Conservation (phyloP, 2,329 filamentous ascomycete genomes). For the Sphaerulina vaccinii region DNA sequence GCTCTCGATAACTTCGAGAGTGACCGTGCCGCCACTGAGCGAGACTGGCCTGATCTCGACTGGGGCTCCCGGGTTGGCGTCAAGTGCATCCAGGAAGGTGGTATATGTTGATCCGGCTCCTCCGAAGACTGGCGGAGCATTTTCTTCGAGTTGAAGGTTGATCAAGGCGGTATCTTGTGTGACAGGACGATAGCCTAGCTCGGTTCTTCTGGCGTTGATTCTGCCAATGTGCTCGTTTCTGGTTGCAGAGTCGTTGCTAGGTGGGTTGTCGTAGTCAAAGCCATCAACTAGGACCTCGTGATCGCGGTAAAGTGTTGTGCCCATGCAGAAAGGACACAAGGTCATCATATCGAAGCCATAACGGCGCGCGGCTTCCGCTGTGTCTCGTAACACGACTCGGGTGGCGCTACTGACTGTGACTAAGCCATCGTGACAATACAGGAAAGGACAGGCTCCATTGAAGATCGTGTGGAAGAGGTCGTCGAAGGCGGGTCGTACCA, state of each 20-base stretch:
- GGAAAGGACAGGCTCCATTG: slow-evolving; percentile 2
- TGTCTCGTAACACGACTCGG: not conserved
- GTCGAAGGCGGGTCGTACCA: slow-evolving; percentile 3
- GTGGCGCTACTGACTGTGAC: not conserved
- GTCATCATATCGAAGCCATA: not conserved
- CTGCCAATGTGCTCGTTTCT: not conserved
- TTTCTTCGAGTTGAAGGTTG: not conserved
- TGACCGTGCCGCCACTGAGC: not conserved
- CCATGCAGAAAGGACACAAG: slow-evolving; percentile 15
- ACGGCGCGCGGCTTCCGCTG: not conserved
- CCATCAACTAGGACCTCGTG: not conserved
- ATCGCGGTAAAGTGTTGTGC: not conserved
- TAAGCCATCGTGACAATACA: not conserved
- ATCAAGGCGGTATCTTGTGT: not conserved
- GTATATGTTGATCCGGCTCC: not conserved
- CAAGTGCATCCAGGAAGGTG: no score
- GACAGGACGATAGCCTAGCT: not conserved
- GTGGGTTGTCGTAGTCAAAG: not conserved
- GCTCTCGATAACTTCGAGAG: no score
- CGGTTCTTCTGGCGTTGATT: not conserved
- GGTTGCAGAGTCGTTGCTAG: not conserved
- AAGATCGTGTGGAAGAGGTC: not conserved
- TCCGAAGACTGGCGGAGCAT: not conserved
- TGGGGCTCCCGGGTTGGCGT: not conserved
- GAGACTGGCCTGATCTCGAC: not conserved